Conservation (phyloP, 2,329 filamentous ascomycete species). For the Emmonsiellopsis sp. region DNA sequence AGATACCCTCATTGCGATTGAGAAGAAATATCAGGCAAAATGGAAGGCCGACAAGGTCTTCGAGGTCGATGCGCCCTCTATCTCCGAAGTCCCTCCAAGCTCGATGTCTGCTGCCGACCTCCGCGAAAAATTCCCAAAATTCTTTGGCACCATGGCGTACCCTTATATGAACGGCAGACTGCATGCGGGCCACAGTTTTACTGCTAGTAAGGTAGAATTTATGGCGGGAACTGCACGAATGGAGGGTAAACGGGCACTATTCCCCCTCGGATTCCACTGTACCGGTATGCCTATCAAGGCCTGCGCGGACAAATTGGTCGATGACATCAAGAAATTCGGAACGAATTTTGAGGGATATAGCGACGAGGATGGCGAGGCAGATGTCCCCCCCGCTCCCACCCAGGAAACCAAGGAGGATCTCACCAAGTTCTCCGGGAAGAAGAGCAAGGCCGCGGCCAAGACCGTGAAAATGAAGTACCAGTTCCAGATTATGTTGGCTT, state of each 20-base stretch:
- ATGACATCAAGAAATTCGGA: conserved; percentile 84
- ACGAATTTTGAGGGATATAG: conserved; percentile 72
- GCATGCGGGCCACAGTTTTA: conserved; percentile 89
- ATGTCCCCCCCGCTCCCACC: conserved; percentile 51
- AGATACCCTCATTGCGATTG: conserved; percentile 68
- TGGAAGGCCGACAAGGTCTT: conserved; percentile 74
- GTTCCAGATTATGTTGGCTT: conserved; percentile 86
- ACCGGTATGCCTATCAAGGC: conserved; percentile 98
- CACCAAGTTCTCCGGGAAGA: conserved; percentile 86
- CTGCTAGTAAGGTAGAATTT: conserved; percentile 88
- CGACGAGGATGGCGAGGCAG: conserved; percentile 49
- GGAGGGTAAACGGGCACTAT: conserved; percentile 79
- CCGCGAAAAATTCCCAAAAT: conserved; percentile 77
- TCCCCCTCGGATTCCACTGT: conserved; percentile 90
- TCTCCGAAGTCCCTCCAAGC: conserved; percentile 65
- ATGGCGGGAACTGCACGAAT: conserved; percentile 77
- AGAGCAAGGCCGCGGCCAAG: conserved; percentile 86
- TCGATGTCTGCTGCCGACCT: conserved; percentile 66
- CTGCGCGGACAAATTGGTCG: conserved; percentile 85
- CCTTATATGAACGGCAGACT: conserved; percentile 82
- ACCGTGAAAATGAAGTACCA: conserved; percentile 91
- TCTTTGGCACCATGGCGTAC: conserved; percentile 72
- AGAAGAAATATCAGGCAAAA: conserved; percentile 86
- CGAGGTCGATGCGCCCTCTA: conserved; percentile 74
- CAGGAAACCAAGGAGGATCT: conserved; percentile 65